phyloP scores from a whole-genome alignment of 805 yeast genomes.

The Clavispora santaluciae region DNA sequence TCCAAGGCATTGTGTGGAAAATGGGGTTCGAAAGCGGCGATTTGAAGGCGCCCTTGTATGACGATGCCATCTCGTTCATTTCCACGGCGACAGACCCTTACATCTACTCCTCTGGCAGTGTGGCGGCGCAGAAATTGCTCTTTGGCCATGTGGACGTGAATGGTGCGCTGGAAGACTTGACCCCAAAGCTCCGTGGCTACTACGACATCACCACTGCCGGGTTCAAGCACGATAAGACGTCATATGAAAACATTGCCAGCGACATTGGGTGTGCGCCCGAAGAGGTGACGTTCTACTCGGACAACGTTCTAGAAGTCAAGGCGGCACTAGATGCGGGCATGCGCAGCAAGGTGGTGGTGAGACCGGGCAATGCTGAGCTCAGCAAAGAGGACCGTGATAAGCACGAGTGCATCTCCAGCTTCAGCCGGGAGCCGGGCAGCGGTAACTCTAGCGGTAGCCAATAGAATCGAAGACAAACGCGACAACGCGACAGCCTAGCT shows the following conservation, averaged over 20 bases:
- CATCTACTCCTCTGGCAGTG: conserved; percentile 87
- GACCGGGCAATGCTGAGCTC: conserved; percentile 71
- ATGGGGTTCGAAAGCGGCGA: conserved; percentile 74
- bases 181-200: conserved; percentile 54
- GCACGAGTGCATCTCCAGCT: conserved; percentile 5
- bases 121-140: conserved; percentile 77
- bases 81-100: conserved; percentile 37
- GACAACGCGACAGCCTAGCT: too few relatives aligned
- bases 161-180: conserved; percentile 46
- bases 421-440: neutral
- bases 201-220: conserved; percentile 87
- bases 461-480: too few relatives aligned
- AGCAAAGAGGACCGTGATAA: conserved; percentile 25
- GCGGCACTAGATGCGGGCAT: conserved; percentile 72
- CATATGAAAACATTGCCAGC: conserved; percentile 54
- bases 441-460: too few relatives aligned
- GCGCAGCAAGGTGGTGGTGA: conserved; percentile 50
- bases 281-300: conserved; percentile 66
- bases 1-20: conserved; percentile 85
- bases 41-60: conserved; percentile 69
- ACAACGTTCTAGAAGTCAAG: conserved; percentile 68
- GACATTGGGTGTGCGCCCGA: conserved; percentile 31
- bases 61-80: conserved; percentile 64
- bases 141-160: conserved; percentile 53
- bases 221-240: conserved; percentile 49